phyloP scores from a whole-genome alignment of 2,329 filamentous ascomycete species.

The Xylariaceae sp. region DNA sequence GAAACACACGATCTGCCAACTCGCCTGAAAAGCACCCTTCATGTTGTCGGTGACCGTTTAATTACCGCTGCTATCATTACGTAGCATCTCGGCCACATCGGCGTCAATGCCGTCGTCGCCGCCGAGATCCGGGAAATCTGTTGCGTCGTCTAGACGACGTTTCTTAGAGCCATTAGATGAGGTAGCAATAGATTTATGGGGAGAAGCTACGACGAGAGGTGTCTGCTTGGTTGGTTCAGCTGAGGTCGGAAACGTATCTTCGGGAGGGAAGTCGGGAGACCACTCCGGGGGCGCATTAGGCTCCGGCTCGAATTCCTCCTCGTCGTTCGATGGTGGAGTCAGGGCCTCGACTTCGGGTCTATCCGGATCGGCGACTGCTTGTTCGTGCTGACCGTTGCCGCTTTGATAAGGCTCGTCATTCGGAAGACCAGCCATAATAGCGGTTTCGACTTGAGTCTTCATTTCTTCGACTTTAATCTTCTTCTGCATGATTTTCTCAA shows the following conservation, averaged over 20 bases:
- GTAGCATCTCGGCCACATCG: slow-evolving; percentile 51
- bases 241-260: slow-evolving; percentile 21
- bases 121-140: slow-evolving; percentile 50
- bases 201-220: slow-evolving; percentile 36
- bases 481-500: slow-evolving; percentile 58
- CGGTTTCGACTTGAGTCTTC: slow-evolving; percentile 84
- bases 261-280: slow-evolving; percentile 23
- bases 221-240: slow-evolving; percentile 36
- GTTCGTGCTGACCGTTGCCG: slow-evolving; percentile 41
- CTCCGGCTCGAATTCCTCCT: slow-evolving; percentile 16
- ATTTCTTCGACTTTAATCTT: slow-evolving; percentile 70
- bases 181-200: slow-evolving; percentile 46
- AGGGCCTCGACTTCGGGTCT: slow-evolving; percentile 80
- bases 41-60: background rate
- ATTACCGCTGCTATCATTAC: slow-evolving; percentile 34
- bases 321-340: slow-evolving; percentile 60
- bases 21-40: background rate
- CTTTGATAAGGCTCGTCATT: slow-evolving; percentile 49
- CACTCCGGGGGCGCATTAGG: slow-evolving; percentile 15
- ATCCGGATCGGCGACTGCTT: slow-evolving; percentile 53
- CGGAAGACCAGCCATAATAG: slow-evolving; percentile 77
- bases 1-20: background rate
- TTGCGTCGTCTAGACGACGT: slow-evolving; percentile 46
- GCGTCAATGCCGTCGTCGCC: slow-evolving; percentile 51
- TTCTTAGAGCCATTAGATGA: slow-evolving; percentile 52